Percentiles rank a stretch among this genome's conserved stretches.
phyloP scores from a whole-genome alignment of 345 rosid species.

The Linum tenue region DNA sequence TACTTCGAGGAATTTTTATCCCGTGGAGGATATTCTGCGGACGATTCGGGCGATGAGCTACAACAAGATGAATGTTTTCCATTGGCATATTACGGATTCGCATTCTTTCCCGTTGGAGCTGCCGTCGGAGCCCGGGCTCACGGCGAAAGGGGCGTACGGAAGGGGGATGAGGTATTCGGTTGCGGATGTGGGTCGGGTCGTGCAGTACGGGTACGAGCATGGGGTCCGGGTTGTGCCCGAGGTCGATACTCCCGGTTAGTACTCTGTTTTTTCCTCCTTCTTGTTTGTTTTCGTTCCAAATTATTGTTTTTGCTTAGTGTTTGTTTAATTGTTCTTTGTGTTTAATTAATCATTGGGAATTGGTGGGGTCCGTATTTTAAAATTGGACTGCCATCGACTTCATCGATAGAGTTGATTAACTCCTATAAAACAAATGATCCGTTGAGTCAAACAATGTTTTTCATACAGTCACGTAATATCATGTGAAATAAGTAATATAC shows the following conservation, averaged over 20 bases:
- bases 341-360: no score
- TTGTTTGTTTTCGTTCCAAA: not conserved
- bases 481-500: no score
- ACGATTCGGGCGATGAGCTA: constrained; percentile 60
- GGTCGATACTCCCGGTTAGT: constrained; percentile 78
- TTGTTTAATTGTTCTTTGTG: not conserved
- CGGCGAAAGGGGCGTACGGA: constrained; percentile 64
- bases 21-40: constrained; percentile 53
- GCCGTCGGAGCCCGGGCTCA: constrained; percentile 70
- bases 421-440: no score
- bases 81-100: constrained; percentile 84
- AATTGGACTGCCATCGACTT: no score
- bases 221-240: constrained; percentile 81
- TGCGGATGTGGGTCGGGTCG: constrained; percentile 40
- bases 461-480: no score
- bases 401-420: no score
- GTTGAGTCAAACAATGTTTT: no score
- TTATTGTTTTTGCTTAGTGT: not conserved
- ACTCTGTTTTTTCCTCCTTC: not conserved
- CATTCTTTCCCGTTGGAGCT: constrained; percentile 73
- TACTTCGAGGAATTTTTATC: constrained; percentile 74
- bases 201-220: constrained; percentile 58
- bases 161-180: constrained; percentile 50
- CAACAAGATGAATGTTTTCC: constrained; percentile 83
- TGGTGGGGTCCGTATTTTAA: no score